A percentile compares a stretch with the other conserved stretches of the same genome.
phyloP scores from a whole-genome alignment of 495 filamentous ascomycete species.

The Terfezia boudieri region DNA sequence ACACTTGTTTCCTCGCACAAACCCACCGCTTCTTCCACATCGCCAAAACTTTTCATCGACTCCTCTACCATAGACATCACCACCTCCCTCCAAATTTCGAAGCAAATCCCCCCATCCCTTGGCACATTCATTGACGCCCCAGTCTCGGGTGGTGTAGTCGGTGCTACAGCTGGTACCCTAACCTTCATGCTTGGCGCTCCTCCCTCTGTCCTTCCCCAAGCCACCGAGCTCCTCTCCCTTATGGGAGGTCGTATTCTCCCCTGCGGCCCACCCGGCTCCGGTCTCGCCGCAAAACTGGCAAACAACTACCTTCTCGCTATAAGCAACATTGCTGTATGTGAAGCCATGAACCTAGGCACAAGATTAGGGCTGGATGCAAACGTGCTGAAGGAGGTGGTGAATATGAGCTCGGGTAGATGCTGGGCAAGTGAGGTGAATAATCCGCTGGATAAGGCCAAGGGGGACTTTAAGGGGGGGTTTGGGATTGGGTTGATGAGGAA shows the following conservation, averaged over 20 bases:
- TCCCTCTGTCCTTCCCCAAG: conserved; percentile 29
- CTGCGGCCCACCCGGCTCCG: conserved; percentile 56
- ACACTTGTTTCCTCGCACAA: conserved; percentile 22
- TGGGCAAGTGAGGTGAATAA: conserved; percentile 91
- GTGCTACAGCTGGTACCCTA: conserved; percentile 48
- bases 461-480: conserved; percentile 63
- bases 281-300: conserved; percentile 66
- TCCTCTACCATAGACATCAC: conserved; percentile 71
- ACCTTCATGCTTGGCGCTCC: conserved; percentile 74
- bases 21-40: conserved; percentile 22
- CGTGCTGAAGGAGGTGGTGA: conserved; percentile 57
- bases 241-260: conserved; percentile 74
- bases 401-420: conserved; percentile 64
- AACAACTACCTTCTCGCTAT: conserved; percentile 88
- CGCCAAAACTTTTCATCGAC: conserved; percentile 51
- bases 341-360: conserved; percentile 82
- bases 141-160: conserved; percentile 73
- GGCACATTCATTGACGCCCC: conserved; percentile 53
- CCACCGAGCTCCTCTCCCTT: conserved; percentile 39
- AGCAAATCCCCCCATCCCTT: conserved; percentile 31
- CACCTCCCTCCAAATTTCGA: conserved; percentile 45
- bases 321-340: conserved; percentile 77
- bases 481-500: conserved; percentile 71
- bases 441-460: conserved; percentile 60
- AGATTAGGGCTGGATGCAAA: conserved; percentile 65